phyloP scores from a whole-genome alignment of 805 yeast genomes.

The Cyberlindnera misumaiensis region DNA sequence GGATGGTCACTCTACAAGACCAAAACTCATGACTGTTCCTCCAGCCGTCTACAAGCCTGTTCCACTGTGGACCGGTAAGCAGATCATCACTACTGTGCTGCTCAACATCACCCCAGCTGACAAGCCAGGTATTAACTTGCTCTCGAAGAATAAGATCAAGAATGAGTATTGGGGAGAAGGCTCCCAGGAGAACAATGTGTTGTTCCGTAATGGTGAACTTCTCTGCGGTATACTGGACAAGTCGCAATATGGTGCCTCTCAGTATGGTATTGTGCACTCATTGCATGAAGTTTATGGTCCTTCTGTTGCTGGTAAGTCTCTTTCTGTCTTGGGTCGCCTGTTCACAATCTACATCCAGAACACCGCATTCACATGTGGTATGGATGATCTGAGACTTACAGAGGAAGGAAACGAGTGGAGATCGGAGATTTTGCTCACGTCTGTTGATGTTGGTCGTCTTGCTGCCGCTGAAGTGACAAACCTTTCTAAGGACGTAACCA shows the following conservation, averaged over 20 bases:
- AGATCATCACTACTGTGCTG: conserved; percentile 86
- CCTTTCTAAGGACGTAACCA: conserved; percentile 43
- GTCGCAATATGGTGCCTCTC: conserved; percentile 97
- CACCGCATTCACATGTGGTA: conserved; percentile 97
- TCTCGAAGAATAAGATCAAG: conserved; percentile 82
- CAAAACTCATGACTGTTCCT: conserved; percentile 68
- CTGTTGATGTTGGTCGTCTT: conserved; percentile 76
- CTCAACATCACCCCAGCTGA: conserved; percentile 79
- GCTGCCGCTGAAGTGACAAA: conserved; percentile 96
- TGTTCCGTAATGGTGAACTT: conserved; percentile 81
- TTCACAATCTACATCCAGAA: conserved; percentile 90
- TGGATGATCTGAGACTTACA: conserved; percentile 95
- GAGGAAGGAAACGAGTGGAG: conserved; percentile 89
- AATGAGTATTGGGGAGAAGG: conserved; percentile 90
- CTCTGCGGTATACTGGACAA: conserved; percentile 92
- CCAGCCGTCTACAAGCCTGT: conserved; percentile 85
- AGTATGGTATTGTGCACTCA: conserved; percentile 94
- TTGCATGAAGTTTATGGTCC: conserved; percentile 95
- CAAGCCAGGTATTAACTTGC: conserved; percentile 87
- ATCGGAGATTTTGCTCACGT: conserved; percentile 67
- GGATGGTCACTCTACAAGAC: conserved; percentile 85
- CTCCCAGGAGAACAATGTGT: conserved; percentile 78
- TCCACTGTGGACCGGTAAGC: conserved; percentile 97
- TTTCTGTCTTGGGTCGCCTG: conserved; percentile 89
- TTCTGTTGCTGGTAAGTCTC: conserved; percentile 77